These are phyloP conservation scores for Vairimorpha necatrix DNA, from an alignment of 371 early-diverging fungal genomes.

Conservation along the genomic window DNA sequence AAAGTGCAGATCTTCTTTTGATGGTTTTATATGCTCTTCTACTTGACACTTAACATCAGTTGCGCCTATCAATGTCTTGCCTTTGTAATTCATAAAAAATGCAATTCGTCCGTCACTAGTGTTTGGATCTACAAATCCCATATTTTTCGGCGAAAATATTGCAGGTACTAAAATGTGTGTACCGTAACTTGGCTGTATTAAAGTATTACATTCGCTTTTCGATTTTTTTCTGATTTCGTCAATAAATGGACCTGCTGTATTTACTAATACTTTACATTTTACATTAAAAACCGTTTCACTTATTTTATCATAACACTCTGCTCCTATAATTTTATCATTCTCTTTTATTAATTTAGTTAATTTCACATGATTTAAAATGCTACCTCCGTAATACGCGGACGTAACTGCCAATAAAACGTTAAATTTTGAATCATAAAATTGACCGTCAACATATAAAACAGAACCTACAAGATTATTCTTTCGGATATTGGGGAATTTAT, in stretches of 20 bases:
- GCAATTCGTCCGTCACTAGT: conserved; percentile 93
- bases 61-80: conserved; percentile 89
- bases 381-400: conserved; percentile 83
- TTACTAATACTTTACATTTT: conserved; percentile 83
- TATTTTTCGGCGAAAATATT: conserved; percentile 79
- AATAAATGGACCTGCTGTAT: conserved; percentile 75
- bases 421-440: conserved; percentile 92
- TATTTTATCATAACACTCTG: conserved; percentile 73
- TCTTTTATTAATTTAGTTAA: conserved; percentile 75
- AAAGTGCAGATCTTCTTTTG: conserved; percentile 86
- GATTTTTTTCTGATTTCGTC: conserved; percentile 74
- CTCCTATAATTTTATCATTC: conserved; percentile 71
- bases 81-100: conserved; percentile 96
- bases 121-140: conserved; percentile 92
- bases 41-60: conserved; percentile 82
- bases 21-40: conserved; percentile 74
- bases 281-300: conserved; percentile 80
- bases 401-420: conserved; percentile 89
- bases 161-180: conserved; percentile 87
- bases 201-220: conserved; percentile 72
- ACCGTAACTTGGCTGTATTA: conserved; percentile 88
- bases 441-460: conserved; percentile 93
- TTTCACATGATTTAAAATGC: conserved; percentile 85
- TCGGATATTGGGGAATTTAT: conserved; percentile 86
- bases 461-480: conserved; percentile 80